Base-by-base conservation (phyloP, 2,329 filamentous ascomycete genomes). In the Shiraia sp. region DNA sequence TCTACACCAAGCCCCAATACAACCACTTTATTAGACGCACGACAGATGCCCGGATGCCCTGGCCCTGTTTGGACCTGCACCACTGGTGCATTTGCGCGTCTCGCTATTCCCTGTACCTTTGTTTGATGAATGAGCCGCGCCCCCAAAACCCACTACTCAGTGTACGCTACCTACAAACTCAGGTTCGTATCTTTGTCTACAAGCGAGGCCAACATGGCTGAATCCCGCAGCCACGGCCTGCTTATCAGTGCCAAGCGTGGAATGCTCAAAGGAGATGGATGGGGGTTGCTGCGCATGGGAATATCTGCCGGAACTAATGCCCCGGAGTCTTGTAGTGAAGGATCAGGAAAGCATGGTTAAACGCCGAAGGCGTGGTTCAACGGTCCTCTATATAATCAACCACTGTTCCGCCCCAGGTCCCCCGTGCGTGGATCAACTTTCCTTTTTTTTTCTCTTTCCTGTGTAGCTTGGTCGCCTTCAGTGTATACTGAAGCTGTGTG, bases 191-290 rank as follows among this genome's bases (percentile, higher is more conserved):
- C 35, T 46, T 47, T 39, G 37, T 39, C 39, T 41, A 40, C 15
- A 10, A 35, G 37, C 17, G 24, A 42, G 25, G 41, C 29, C 40
- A 45, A 40, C 35, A 46, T 45, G 44, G 53, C 13, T 27, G 23
- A 28, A 33, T n/a, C n/a, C n/a, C n/a, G n/a, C n/a, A n/a, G n/a
- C 26, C 24, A 35, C 25, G 5, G 22, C 36, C 32, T 47, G 42
- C 61, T 65, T 65, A 65, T 65, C 61, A 58, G 53, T 59, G 60
- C 61, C 60, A 64, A 65, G 61, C 17, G 39, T 43, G 50, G 40
- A n/a, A 26, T 40, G 32, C 24, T 47, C 31, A 41, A 41, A 43
- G n/a, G 39, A 42, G 32, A 39, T 47, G 50, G 60, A 50, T 53
- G 60, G 46, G 42, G 49, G 36, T 38, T 36, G 42, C 48, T 52